Evolutionary conservation across 257 asterid species (phyloP).

Genomic region (Ajuga chamaepitys): DNA sequence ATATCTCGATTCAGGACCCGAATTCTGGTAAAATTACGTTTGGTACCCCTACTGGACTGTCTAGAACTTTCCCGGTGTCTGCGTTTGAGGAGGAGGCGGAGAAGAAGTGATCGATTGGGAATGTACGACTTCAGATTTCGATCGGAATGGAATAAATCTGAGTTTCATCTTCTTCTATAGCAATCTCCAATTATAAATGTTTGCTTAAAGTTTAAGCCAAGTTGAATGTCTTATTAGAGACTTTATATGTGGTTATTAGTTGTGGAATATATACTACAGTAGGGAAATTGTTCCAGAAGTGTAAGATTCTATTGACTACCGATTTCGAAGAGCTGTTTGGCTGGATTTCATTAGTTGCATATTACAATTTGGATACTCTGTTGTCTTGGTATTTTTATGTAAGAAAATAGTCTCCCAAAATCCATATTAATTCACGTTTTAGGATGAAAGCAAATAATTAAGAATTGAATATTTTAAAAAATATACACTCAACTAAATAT

Average conservation of each 20-base stretch:
- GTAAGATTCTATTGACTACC: too few relatives aligned
- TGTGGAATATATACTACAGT: too few relatives aligned
- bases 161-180: not conserved
- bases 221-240: not conserved
- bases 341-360: too few relatives aligned
- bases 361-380: too few relatives aligned
- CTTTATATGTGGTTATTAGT: not conserved
- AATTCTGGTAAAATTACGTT: conserved; percentile 42
- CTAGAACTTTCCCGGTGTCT: conserved; percentile 46
- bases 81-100: conserved; percentile 45
- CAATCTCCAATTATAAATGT: not conserved
- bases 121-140: not conserved
- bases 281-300: too few relatives aligned
- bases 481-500: too few relatives aligned
- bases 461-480: too few relatives aligned
- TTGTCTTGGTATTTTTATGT: too few relatives aligned
- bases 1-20: conserved; percentile 44
- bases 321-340: too few relatives aligned
- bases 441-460: too few relatives aligned
- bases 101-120: conserved; percentile 8
- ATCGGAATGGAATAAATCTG: not conserved
- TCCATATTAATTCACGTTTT: too few relatives aligned
- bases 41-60: conserved; percentile 44
- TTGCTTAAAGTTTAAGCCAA: conserved; percentile 14
- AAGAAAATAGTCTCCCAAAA: too few relatives aligned